Evolutionary conservation across 179 eudicot genomes (phyloP), one percentile per base, ranked within the genome.

Genomic region (Heliamphora pulchella): DNA sequence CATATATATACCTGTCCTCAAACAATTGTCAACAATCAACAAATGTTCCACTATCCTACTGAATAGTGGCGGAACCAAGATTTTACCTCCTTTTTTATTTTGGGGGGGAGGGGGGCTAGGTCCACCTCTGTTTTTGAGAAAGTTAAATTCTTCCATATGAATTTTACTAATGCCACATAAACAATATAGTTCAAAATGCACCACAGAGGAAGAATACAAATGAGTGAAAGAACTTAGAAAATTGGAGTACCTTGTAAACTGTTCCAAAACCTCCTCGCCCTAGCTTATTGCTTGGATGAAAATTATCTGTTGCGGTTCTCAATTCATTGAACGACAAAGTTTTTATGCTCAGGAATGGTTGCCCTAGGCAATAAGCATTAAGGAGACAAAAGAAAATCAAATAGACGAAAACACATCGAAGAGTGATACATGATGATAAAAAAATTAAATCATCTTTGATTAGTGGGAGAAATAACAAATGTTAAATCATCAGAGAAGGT

Each of bases 191-290:
- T 31, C 31, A 46, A 65, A 22, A 18, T 50, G 22, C 22, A 41
- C 20, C 58, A 78, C 39, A 20, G 14, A 39, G 41, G 20, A 57
- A 66, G 57, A 53, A 55, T 4, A 58, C 15, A 58, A 69, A 48
- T 47, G 17, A 47, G 39, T 53, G 54, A 3, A 48, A 75, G 75
- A 54, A 9, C 17, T 53, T 41, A n/a, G 66, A 5, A 67, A 47
- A 51, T 51, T 31, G 70, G 50, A 81, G 11, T 87, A 91, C 97
- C 97, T 92, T 91, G 79, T 87, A 92, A 72, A 92, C 97, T 61
- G 82, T 87, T 47, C 97, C 97, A 80, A 92, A 92, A 76, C 95
- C 97, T 78, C 97, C 97, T 83, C 90, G 85, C 51, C 97, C 97
- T 61, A 92, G 82, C 85, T 88, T 91, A 76, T 91, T 89, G 78